Evolutionary conservation across 805 yeast species (phyloP).

Genomic region (Brettanomyces nanus): DNA sequence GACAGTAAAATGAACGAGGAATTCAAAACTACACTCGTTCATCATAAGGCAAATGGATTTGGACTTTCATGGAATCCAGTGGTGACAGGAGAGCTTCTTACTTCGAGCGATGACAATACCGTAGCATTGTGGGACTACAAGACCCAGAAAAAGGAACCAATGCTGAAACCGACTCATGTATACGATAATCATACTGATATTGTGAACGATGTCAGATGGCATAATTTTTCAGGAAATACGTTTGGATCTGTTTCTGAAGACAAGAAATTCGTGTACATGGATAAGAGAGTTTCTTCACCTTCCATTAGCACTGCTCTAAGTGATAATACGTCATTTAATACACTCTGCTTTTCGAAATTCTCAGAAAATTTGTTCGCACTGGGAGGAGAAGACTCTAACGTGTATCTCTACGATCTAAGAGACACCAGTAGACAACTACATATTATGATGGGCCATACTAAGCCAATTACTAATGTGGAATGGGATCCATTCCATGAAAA

Average conservation of each 20-base stretch:
- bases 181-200: slow-evolving; percentile 42
- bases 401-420: slow-evolving; percentile 59
- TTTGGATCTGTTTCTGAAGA: slow-evolving; percentile 78
- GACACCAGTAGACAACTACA: slow-evolving; percentile 38
- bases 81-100: slow-evolving; percentile 40
- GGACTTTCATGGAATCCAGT: slow-evolving; percentile 62
- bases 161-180: slow-evolving; percentile 21
- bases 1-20: slow-evolving; percentile 13
- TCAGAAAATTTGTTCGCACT: slow-evolving; percentile 54
- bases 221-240: slow-evolving; percentile 36
- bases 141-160: not conserved
- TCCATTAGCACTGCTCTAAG: slow-evolving; percentile 18
- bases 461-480: slow-evolving; percentile 60
- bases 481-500: slow-evolving; percentile 78
- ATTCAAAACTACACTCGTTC: slow-evolving; percentile 29
- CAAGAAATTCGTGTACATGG: slow-evolving; percentile 44
- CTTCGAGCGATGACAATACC: slow-evolving; percentile 60
- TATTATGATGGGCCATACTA: slow-evolving; percentile 75
- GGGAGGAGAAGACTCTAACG: slow-evolving; percentile 62
- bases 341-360: slow-evolving; percentile 58
- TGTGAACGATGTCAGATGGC: slow-evolving; percentile 76
- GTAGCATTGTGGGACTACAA: slow-evolving; percentile 54
- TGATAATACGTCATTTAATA: slow-evolving; percentile 40
- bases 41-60: slow-evolving; percentile 63
- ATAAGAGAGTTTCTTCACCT: slow-evolving; percentile 32